phyloP scores from a whole-genome alignment of 371 early-diverging fungal species.

The Encephalitozoon hellem region DNA sequence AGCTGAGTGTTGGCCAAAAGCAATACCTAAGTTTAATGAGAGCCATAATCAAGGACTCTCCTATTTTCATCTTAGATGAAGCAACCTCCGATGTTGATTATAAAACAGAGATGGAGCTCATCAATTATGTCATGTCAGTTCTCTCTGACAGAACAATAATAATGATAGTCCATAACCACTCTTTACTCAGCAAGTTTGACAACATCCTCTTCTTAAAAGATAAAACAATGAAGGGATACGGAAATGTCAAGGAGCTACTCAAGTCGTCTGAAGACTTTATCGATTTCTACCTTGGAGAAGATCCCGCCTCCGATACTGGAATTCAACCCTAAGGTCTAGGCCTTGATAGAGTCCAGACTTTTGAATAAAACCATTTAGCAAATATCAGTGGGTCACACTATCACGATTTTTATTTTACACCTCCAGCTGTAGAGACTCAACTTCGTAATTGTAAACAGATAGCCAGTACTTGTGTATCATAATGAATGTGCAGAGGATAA shows the following conservation, averaged over 20 bases:
- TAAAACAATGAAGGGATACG: conserved; percentile 9
- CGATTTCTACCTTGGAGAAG: conserved; percentile 9
- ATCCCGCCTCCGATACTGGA: not conserved
- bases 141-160: conserved; percentile 42
- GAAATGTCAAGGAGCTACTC: not conserved
- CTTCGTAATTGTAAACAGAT: conserved; percentile 51
- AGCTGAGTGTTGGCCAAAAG: conserved; percentile 78
- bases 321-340: not conserved
- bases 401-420: not conserved
- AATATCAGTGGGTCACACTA: not conserved
- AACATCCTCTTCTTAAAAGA: conserved; percentile 43
- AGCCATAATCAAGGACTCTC: conserved; percentile 71
- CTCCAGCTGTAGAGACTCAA: conserved; percentile 45
- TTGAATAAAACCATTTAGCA: not conserved
- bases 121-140: conserved; percentile 27
- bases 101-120: conserved; percentile 65
- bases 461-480: conserved; percentile 59
- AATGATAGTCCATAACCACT: conserved; percentile 52
- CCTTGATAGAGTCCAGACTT: not conserved
- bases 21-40: conserved; percentile 67
- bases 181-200: conserved; percentile 47
- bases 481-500: conserved; percentile 41
- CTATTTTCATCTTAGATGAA: conserved; percentile 79
- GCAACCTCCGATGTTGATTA: conserved; percentile 83
- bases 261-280: not conserved